Base-by-base conservation (phyloP, 2,329 filamentous ascomycete species). In the Furcasterigmium sp. region DNA sequence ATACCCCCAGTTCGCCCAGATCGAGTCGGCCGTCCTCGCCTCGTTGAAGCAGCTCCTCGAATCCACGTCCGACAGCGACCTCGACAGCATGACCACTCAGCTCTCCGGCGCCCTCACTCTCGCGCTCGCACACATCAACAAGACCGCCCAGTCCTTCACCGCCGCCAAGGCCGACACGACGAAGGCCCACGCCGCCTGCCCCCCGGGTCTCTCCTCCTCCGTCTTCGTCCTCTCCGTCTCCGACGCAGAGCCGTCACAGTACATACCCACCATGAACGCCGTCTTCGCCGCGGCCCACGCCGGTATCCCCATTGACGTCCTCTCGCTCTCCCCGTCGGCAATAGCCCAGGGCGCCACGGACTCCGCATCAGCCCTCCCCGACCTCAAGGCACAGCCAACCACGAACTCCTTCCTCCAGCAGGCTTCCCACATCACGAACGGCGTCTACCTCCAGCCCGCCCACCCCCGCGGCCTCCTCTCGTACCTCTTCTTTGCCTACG, bases 191-290 rank as follows among this genome's bases (percentile, higher is more conserved):
- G 55, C 54, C 35, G 50, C 65, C 39, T 54, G 59, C 10, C 49
- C 61, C 35, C 56, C 68, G 3, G 72, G 77, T 15, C 71, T 93
- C 17, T 84, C 87, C 52, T 85, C 84, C 13, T 86, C 93, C 47
- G 95, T 98, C 56, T 76, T 98, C 43, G 83, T 97, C 50, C 63
- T 98, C 42, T 95, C 87, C 38, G 90, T 96, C 5, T 95, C 88
- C 37, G 89, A 89, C 57, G 76, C 77, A 34, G 87, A 91, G 55
- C 80, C 95, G 0, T 82, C 90, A 5, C 86, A 97, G 64, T 98
- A 98, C 69, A 98, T 98, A 44, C 86, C 91, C 1, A 93, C 95
- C 53, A 98, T 98, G 93, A 98, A 98, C 68, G 81, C 85, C 55
- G 95, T 97, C 48, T 98, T 98, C 65, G 93, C 93, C 3, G 93